Conservation (phyloP, 805 yeast genomes). For the Cyberlindnera veronae region DNA sequence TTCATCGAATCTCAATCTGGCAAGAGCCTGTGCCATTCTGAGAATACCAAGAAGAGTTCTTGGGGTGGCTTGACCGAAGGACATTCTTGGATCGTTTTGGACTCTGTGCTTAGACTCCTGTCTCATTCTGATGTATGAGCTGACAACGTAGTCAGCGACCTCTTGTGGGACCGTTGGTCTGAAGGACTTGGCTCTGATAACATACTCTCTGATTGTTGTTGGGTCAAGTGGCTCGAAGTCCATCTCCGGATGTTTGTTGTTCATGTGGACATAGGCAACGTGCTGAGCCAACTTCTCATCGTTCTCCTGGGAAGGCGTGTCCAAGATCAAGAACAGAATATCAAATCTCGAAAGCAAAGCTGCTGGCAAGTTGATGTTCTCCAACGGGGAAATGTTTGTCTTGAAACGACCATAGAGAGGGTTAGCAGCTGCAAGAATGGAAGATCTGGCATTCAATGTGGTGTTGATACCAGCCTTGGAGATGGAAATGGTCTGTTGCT, state of each 20-base stretch:
- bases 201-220: constrained; percentile 76
- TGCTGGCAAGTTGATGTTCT: constrained; percentile 94
- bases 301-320: constrained; percentile 71
- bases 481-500: constrained; percentile 95
- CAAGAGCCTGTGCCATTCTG: constrained; percentile 92
- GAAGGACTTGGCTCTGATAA: constrained; percentile 77
- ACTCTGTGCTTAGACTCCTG: constrained; percentile 84
- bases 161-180: constrained; percentile 82
- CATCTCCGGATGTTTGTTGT: constrained; percentile 78
- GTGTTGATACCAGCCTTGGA: constrained; percentile 98
- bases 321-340: constrained; percentile 79
- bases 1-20: constrained; percentile 79
- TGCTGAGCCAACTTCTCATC: constrained; percentile 90
- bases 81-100: constrained; percentile 56
- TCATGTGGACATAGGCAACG: constrained; percentile 95
- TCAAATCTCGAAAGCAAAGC: constrained; percentile 95
- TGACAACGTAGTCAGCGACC: constrained; percentile 84
- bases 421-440: constrained; percentile 97
- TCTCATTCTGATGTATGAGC: constrained; percentile 84
- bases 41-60: constrained; percentile 89
- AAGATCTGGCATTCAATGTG: constrained; percentile 90
- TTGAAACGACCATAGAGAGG: constrained; percentile 95
- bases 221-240: constrained; percentile 77
- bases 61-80: constrained; percentile 92
- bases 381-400: constrained; percentile 84